A percentile compares a stretch with the other conserved stretches of the same genome.
Evolutionary conservation across 1,284 basidiomycete species (phyloP).

Genomic region (Marasmius oreades): DNA sequence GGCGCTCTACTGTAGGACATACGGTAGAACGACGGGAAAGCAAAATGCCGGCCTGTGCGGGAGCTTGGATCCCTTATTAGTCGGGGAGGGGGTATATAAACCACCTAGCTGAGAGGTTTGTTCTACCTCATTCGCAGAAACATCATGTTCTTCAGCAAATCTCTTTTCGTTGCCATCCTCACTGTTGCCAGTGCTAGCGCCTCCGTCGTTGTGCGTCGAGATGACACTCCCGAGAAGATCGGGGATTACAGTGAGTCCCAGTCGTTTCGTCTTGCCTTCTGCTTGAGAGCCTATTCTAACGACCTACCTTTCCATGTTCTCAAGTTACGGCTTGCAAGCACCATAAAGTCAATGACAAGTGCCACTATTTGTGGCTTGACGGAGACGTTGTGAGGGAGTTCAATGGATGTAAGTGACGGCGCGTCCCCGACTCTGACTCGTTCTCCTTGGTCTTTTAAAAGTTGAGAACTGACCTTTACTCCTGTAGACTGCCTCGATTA

Average conservation of each 20-base stretch:
- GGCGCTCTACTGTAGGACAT: too few species aligned
- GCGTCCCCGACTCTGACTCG: too few species aligned
- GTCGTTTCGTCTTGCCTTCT: neutral
- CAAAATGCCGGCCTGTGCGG: too few species aligned
- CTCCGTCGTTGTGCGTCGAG: neutral
- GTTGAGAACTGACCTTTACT: too few species aligned
- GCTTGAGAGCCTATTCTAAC: neutral
- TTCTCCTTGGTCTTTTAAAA: neutral
- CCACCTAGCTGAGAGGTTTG: too few species aligned
- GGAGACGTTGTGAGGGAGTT: neutral
- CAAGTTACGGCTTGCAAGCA: neutral
- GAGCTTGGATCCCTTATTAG: too few species aligned
- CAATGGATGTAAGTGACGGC: neutral
- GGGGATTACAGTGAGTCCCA: neutral
- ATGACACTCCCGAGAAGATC: neutral
- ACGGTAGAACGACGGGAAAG: too few species aligned
- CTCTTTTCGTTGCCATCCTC: neutral
- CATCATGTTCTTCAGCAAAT: neutral
- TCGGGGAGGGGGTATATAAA: too few species aligned
- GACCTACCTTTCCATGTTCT: too few species aligned
- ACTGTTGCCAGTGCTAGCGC: neutral
- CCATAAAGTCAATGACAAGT: neutral
- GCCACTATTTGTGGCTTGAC: neutral
- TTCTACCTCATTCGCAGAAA: too few species aligned
- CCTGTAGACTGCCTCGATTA: too few species aligned